phyloP scores from a whole-genome alignment of 805 yeast genomes.

The Ogataea parapolymorpha region DNA sequence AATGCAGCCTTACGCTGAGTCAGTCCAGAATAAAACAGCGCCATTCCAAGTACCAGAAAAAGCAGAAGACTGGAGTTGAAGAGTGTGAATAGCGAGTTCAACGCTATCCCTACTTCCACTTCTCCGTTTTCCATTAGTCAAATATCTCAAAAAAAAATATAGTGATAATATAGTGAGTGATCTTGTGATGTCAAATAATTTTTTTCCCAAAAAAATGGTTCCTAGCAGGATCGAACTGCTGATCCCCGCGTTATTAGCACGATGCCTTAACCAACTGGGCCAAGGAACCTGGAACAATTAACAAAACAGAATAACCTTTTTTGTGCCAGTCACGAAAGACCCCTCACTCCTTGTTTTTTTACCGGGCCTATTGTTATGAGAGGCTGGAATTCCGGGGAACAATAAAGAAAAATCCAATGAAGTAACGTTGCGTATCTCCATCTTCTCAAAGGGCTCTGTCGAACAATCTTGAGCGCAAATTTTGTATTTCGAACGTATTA shows the following conservation, averaged over 20 bases:
- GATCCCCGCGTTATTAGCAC: constrained; percentile 54
- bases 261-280: constrained; percentile 45
- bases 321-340: background rate
- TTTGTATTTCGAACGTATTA: background rate
- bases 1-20: constrained; percentile 79
- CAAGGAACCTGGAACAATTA: constrained; percentile 31
- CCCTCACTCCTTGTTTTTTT: background rate
- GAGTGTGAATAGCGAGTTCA: constrained; percentile 38
- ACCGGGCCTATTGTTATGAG: background rate
- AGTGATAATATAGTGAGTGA: no score
- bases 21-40: constrained; percentile 79
- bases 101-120: constrained; percentile 1
- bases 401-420: background rate
- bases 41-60: constrained; percentile 86
- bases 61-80: constrained; percentile 59
- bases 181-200: background rate
- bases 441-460: background rate
- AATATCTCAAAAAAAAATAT: no score
- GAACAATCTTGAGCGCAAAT: background rate
- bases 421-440: background rate
- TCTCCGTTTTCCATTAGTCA: background rate
- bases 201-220: constrained; percentile 49
- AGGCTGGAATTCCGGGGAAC: constrained; percentile 3
- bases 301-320: background rate
- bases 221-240: constrained; percentile 88